Percentiles rank a stretch among this genome's conserved stretches.
Conservation (phyloP, 306 rosid species). For the Carpinus viminea region DNA sequence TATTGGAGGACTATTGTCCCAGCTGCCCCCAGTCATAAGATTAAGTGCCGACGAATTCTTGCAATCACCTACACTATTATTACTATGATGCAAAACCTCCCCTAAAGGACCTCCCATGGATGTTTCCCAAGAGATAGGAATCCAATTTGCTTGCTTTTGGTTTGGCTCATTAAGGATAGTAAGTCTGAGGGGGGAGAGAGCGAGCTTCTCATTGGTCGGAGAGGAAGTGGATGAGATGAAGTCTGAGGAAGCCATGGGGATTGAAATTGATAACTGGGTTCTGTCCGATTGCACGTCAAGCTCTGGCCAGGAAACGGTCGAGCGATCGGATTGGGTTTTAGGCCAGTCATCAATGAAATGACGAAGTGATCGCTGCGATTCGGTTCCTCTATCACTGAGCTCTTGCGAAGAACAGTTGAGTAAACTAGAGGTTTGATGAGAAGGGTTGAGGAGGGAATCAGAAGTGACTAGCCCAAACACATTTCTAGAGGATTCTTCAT, state of each 20-base stretch:
- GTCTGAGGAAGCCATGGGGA: slow-evolving; percentile 52
- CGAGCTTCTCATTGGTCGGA: slow-evolving; percentile 50
- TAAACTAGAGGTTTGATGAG: slow-evolving; percentile 46
- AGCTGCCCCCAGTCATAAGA: slow-evolving; percentile 62
- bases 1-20: slow-evolving; percentile 75
- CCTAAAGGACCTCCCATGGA: slow-evolving; percentile 95
- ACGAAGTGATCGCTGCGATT: slow-evolving; percentile 58
- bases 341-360: slow-evolving; percentile 80
- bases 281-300: slow-evolving; percentile 53
- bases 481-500: slow-evolving; percentile 53
- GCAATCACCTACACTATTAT: slow-evolving; percentile 36
- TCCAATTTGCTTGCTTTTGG: slow-evolving; percentile 63
- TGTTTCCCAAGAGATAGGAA: slow-evolving; percentile 79
- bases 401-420: slow-evolving; percentile 39
- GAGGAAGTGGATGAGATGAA: slow-evolving; percentile 57
- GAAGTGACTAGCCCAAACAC: slow-evolving; percentile 70
- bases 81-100: slow-evolving; percentile 73
- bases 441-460: slow-evolving; percentile 70
- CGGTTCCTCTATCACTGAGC: slow-evolving; percentile 25
- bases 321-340: slow-evolving; percentile 41
- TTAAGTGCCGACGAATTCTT: slow-evolving; percentile 64
- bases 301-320: slow-evolving; percentile 50
- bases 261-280: slow-evolving; percentile 76
- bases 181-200: slow-evolving; percentile 69
- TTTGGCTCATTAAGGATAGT: slow-evolving; percentile 31